phyloP scores from a whole-genome alignment of 768 basidiomycete genomes.

The Lactarius hengduanensis region DNA sequence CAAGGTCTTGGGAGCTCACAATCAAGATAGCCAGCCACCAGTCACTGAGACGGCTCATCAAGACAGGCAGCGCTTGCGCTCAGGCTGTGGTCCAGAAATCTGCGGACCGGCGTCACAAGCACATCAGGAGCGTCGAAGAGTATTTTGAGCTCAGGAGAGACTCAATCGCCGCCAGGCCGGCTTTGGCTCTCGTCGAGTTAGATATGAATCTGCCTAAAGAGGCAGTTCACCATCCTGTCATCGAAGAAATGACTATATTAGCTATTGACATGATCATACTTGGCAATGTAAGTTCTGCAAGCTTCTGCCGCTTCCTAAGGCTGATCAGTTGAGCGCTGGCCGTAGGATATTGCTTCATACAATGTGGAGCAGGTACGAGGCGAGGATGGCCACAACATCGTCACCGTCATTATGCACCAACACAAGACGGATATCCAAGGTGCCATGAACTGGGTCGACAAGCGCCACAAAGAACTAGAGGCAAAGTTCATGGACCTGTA shows the following conservation, averaged over 20 bases:
- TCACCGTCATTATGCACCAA: conserved; percentile 44
- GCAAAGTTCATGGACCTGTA: conserved; percentile 34
- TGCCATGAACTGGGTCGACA: conserved; percentile 36
- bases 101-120: neutral
- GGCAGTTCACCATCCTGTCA: conserved; percentile 1
- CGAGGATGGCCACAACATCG: conserved; percentile 39
- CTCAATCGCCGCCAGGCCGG: neutral
- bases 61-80: neutral
- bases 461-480: conserved; percentile 33
- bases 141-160: conserved; percentile 4
- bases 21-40: conserved; percentile 12
- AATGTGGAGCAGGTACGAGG: conserved; percentile 37
- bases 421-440: conserved; percentile 34
- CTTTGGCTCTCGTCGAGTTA: conserved; percentile 1
- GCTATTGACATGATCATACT: conserved; percentile 4
- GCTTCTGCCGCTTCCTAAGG: neutral
- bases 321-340: neutral
- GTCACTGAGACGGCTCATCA: conserved; percentile 15
- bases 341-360: conserved; percentile 34
- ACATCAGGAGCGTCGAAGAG: conserved; percentile 2
- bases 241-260: conserved; percentile 2
- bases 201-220: conserved; percentile 6
- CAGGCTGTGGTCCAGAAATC: neutral
- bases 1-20: conserved; percentile 22
- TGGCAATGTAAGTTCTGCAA: neutral